A percentile compares a stretch with the other conserved stretches of the same genome.
Conservation (phyloP, 345 rosid species). For the Aquilaria yunnanensis region DNA sequence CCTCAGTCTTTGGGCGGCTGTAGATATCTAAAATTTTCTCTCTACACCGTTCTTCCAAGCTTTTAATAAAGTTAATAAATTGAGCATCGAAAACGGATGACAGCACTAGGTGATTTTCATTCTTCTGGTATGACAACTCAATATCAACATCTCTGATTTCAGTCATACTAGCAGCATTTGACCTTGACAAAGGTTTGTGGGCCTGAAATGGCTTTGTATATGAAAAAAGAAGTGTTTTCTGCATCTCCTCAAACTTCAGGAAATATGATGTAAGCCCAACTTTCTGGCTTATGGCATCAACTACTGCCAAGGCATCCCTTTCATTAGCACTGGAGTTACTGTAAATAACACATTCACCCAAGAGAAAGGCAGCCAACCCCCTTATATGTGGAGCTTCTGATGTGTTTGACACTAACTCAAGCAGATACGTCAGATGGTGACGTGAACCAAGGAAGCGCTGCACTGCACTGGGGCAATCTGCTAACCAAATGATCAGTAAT, state of each 20-base stretch:
- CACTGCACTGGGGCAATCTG: conserved; percentile 75
- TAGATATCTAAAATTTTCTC: conserved; percentile 52
- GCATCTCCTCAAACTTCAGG: conserved; percentile 85
- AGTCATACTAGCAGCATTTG: conserved; percentile 74
- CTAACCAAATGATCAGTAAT: conserved; percentile 87
- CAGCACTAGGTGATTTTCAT: conserved; percentile 69
- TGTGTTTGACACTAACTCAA: conserved; percentile 68
- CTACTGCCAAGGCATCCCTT: conserved; percentile 68
- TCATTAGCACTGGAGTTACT: conserved; percentile 69
- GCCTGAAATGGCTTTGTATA: conserved; percentile 42
- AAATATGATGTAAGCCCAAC: conserved; percentile 79
- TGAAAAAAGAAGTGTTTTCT: conserved; percentile 64
- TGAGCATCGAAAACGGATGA: conserved; percentile 38
- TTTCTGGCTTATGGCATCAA: conserved; percentile 87
- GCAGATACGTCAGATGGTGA: conserved; percentile 74
- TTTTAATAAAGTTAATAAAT: conserved; percentile 43
- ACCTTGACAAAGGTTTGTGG: conserved; percentile 63
- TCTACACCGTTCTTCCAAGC: conserved; percentile 45
- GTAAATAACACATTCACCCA: conserved; percentile 81
- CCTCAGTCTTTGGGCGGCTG: conserved; percentile 58
- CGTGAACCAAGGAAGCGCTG: conserved; percentile 85
- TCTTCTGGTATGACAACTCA: conserved; percentile 41
- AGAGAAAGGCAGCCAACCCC: conserved; percentile 79
- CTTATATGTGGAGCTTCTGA: conserved; percentile 59
- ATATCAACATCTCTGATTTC: conserved; percentile 69